Base-by-base conservation (phyloP, 2,329 filamentous ascomycete species). In the Stromatinia cepivora region DNA sequence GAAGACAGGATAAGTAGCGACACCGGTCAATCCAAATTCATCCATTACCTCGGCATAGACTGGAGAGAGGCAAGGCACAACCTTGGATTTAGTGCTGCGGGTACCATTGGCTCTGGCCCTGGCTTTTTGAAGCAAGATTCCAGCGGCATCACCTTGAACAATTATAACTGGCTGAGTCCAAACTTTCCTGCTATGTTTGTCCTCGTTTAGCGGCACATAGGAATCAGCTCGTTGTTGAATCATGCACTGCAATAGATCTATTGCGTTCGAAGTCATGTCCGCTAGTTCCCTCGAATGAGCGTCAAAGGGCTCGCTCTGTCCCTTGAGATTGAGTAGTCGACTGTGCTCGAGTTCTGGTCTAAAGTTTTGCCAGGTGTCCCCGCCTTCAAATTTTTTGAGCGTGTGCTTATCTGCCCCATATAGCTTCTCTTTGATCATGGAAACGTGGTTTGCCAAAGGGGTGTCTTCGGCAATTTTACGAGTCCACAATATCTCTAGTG, bases 401-500 rank as follows among this genome's bases (percentile, higher is more conserved):
- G 31, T n/a, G 22, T 22, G 6, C 6, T 58, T 22, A 59, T 20
- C 34, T 9, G 56, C 25, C 13, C 22, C 34, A 15, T 59, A 9
- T 6, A n/a, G 13, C 22, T 39, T 20, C 13, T 59, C 20, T 57
- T 59, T 59, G 11, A 59, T 42, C 56, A 7, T 15, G 34, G 34
- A 39, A 17, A 59, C 25, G 34, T 59, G 36, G 28, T 25, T 42
- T 15, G 56, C 56, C 34, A 59, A 17, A 8, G 56, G 56, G 15
- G 34, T 42, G 36, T 59, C 2, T 11, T 59, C 31, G 20, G 10
- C 17, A 11, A 34, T 11, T 13, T 59, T 59, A 17, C 56, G 56
- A 42, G 34, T 42, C 56, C 56, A 59, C 28, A 59, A 42, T 20
- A 59, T 34, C 11, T 28, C 56, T n/a, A 59, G 56, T 42, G 56